A percentile compares a stretch with the other conserved stretches of the same genome.
phyloP scores from a whole-genome alignment of 2,329 filamentous ascomycete genomes.

The Alternaria panax region DNA sequence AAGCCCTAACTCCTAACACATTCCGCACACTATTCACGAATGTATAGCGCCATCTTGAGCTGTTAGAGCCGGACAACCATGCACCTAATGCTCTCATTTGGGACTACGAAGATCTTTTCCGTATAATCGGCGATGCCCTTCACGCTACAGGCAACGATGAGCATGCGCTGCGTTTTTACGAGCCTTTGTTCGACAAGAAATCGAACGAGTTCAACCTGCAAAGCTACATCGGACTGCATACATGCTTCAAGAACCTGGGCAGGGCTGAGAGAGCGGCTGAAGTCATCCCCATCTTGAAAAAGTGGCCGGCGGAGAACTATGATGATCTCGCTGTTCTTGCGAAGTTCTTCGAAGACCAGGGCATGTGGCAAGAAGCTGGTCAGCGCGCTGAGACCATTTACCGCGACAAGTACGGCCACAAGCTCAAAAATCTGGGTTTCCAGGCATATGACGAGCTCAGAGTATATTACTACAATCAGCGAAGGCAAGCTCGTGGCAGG shows the following conservation, averaged over 20 bases:
- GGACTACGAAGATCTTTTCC: conserved; percentile 80
- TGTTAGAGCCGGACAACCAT: conserved; percentile 71
- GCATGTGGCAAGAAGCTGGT: conserved; percentile 65
- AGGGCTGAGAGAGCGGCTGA: conserved; percentile 75
- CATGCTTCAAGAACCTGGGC: conserved; percentile 71
- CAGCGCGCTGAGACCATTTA: conserved; percentile 70
- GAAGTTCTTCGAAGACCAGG: conserved; percentile 77
- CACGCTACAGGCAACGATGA: conserved; percentile 59
- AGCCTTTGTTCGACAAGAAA: conserved; percentile 51
- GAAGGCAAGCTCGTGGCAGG: conserved; percentile 39
- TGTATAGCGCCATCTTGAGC: conserved; percentile 57
- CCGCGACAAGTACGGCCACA: conserved; percentile 62
- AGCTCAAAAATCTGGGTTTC: conserved; percentile 55
- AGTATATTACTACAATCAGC: conserved; percentile 33
- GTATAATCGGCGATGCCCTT: conserved; percentile 70
- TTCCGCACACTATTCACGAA: conserved; percentile 33
- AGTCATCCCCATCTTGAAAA: conserved; percentile 76
- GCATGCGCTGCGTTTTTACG: conserved; percentile 67
- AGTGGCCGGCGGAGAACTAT: conserved; percentile 74
- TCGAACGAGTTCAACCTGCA: conserved; percentile 37
- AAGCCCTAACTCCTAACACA: conserved; percentile 62
- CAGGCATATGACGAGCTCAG: conserved; percentile 40
- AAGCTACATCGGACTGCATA: conserved; percentile 51
- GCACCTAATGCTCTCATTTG: conserved; percentile 61
- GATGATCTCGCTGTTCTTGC: conserved; percentile 81